phyloP scores from a whole-genome alignment of 108 stramenopile genomes.

The Skeletonema grethae region DNA sequence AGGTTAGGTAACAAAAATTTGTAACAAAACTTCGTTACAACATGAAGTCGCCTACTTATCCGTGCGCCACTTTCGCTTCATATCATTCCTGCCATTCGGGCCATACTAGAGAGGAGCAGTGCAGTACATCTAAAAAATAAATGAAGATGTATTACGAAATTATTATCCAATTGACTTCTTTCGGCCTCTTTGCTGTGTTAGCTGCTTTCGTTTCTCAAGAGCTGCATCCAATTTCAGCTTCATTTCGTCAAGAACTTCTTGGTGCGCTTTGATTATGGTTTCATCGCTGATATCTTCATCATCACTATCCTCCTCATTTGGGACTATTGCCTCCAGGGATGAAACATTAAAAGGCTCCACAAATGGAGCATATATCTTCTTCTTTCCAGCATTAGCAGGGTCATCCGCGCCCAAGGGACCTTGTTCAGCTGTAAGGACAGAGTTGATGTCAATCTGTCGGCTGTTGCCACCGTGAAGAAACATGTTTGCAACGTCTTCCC shows the following conservation, averaged over 20 bases:
- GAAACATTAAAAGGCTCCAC: slow-evolving; percentile 48
- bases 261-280: slow-evolving; percentile 67
- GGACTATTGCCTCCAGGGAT: slow-evolving; percentile 4
- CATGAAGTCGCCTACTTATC: no score
- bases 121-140: not conserved
- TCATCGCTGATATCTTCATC: slow-evolving; percentile 76
- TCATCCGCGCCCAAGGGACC: slow-evolving; percentile 2
- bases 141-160: slow-evolving; percentile 7
- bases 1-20: no score
- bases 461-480: slow-evolving; percentile 59
- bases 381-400: slow-evolving; percentile 17
- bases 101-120: no score
- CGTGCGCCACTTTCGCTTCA: no score
- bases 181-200: slow-evolving; percentile 31
- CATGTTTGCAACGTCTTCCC: slow-evolving; percentile 78
- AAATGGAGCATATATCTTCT: slow-evolving; percentile 79
- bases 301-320: slow-evolving; percentile 32
- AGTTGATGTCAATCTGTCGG: slow-evolving; percentile 35
- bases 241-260: slow-evolving; percentile 75
- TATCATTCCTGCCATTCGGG: no score
- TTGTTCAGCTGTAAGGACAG: slow-evolving; percentile 16
- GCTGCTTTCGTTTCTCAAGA: slow-evolving; percentile 36
- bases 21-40: no score
- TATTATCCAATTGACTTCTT: slow-evolving; percentile 17
- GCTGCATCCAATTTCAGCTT: slow-evolving; percentile 67